Percentiles rank a stretch among this genome's conserved stretches.
Evolutionary conservation across 2,329 filamentous ascomycete genomes (phyloP).

Genomic region (Neofusicoccum cordaticola): DNA sequence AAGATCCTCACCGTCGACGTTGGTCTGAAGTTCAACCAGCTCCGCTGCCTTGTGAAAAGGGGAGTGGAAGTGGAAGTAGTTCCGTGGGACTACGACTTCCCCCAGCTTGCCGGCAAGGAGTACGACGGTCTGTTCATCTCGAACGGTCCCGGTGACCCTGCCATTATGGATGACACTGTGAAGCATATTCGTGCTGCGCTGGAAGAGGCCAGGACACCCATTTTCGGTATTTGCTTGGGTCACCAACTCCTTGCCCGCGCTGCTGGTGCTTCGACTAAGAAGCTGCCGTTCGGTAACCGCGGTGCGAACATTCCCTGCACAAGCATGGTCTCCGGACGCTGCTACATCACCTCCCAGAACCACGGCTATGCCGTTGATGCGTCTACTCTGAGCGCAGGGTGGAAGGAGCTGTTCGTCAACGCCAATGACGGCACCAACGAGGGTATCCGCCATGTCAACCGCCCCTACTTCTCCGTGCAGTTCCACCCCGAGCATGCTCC

Average conservation of each 20-base stretch:
- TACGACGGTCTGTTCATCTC: slow-evolving; percentile 98
- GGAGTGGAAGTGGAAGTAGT: slow-evolving; percentile 93
- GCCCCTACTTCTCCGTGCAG: slow-evolving; percentile 98
- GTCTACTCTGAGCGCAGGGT: slow-evolving; percentile 68
- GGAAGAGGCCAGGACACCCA: slow-evolving; percentile 74
- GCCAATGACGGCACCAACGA: slow-evolving; percentile 98
- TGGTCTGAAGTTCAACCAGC: slow-evolving; percentile 97
- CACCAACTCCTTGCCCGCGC: slow-evolving; percentile 90
- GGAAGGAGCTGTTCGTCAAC: slow-evolving; percentile 95
- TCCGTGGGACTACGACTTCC: slow-evolving; percentile 94
- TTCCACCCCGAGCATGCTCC: slow-evolving; percentile 98
- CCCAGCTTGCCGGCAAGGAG: slow-evolving; percentile 69
- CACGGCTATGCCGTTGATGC: slow-evolving; percentile 94
- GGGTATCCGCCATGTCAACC: slow-evolving; percentile 82
- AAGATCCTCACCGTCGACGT: slow-evolving; percentile 93
- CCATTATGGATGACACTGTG: slow-evolving; percentile 76
- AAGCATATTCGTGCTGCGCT: slow-evolving; percentile 75
- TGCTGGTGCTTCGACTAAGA: slow-evolving; percentile 77
- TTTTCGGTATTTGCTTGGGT: slow-evolving; percentile 95
- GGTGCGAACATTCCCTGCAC: slow-evolving; percentile 98
- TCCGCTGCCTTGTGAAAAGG: slow-evolving; percentile 85
- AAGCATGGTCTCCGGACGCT: slow-evolving; percentile 90
- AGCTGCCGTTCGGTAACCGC: slow-evolving; percentile 99
- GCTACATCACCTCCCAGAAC: slow-evolving; percentile 98
- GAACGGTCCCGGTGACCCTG: slow-evolving; percentile 94